Evolutionary conservation across 2,329 filamentous ascomycete genomes (phyloP).

Genomic region (Fusarium albosuccineum): DNA sequence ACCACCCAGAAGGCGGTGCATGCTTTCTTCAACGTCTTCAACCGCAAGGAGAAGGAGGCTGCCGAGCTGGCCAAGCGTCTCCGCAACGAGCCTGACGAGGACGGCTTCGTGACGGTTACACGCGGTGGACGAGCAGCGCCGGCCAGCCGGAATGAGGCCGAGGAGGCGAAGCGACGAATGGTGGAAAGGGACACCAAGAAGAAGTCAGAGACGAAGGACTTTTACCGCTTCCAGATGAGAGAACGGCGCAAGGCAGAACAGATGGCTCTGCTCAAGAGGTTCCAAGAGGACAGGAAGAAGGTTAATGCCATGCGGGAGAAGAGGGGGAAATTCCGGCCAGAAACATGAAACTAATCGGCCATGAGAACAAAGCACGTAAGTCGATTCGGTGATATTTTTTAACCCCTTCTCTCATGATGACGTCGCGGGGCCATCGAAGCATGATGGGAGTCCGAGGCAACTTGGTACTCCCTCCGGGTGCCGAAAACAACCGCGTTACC

Average conservation of each 20-base stretch:
- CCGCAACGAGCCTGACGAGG: constrained; percentile 87
- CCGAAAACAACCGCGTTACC: constrained; percentile 73
- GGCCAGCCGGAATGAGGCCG: constrained; percentile 78
- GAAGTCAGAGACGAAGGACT: constrained; percentile 75
- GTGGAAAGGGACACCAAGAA: constrained; percentile 73
- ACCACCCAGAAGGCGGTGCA: constrained; percentile 82
- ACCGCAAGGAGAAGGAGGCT: constrained; percentile 74
- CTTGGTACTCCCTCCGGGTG: constrained; percentile 56
- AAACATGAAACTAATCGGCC: constrained; percentile 52
- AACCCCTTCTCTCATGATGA: constrained; percentile 57
- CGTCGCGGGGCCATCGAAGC: constrained; percentile 66
- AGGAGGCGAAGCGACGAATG: constrained; percentile 70
- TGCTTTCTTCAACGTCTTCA: constrained; percentile 88
- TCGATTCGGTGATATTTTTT: constrained; percentile 21
- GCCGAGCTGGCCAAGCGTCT: constrained; percentile 72
- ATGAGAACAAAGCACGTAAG: constrained; percentile 21
- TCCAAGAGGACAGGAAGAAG: constrained; percentile 81
- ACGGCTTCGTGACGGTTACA: constrained; percentile 94
- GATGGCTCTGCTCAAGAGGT: constrained; percentile 74
- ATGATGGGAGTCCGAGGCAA: constrained; percentile 37
- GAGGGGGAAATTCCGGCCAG: constrained; percentile 71
- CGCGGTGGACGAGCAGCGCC: constrained; percentile 81
- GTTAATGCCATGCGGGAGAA: constrained; percentile 78
- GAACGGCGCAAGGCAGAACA: constrained; percentile 84
- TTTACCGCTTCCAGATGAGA: constrained; percentile 86